Evolutionary conservation across 495 filamentous ascomycete species (phyloP).

Genomic region (Aspergillus ostianus): DNA sequence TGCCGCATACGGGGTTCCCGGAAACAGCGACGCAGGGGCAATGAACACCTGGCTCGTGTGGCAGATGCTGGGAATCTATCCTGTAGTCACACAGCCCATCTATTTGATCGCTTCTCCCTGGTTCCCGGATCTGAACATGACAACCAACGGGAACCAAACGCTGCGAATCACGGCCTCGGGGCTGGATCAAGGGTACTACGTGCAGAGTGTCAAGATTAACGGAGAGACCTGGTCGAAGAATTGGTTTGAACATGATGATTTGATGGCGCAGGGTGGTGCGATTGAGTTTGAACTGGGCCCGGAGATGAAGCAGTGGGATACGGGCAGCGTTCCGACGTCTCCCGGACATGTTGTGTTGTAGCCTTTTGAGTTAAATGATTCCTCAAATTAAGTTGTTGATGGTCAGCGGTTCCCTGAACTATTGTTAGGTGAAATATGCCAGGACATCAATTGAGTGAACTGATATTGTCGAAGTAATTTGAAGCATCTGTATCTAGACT

Average conservation of each 20-base stretch:
- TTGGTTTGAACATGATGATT: constrained; percentile 63
- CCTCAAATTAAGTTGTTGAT: no score
- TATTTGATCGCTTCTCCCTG: constrained; percentile 64
- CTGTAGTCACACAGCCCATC: constrained; percentile 61
- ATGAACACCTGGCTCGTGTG: constrained; percentile 70
- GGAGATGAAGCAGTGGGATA: constrained; percentile 54
- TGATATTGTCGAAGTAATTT: no score
- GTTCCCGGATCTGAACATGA: constrained; percentile 58
- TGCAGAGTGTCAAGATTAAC: constrained; percentile 47
- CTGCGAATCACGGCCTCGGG: constrained; percentile 55
- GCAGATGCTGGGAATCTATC: constrained; percentile 71
- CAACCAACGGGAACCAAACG: constrained; percentile 51
- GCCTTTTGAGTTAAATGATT: neutral
- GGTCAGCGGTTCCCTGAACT: no score
- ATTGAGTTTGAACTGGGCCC: constrained; percentile 61
- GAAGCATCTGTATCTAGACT: no score
- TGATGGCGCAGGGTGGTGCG: constrained; percentile 61
- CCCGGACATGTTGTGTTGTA: constrained; percentile 24
- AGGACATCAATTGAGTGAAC: no score
- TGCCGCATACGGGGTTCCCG: constrained; percentile 55
- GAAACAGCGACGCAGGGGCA: constrained; percentile 67
- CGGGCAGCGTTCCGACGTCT: constrained; percentile 55
- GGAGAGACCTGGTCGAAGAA: constrained; percentile 41
- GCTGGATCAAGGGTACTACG: constrained; percentile 51
- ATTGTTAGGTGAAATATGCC: no score